Conservation (phyloP, 768 basidiomycete species). For the Phylloporus sp. region DNA sequence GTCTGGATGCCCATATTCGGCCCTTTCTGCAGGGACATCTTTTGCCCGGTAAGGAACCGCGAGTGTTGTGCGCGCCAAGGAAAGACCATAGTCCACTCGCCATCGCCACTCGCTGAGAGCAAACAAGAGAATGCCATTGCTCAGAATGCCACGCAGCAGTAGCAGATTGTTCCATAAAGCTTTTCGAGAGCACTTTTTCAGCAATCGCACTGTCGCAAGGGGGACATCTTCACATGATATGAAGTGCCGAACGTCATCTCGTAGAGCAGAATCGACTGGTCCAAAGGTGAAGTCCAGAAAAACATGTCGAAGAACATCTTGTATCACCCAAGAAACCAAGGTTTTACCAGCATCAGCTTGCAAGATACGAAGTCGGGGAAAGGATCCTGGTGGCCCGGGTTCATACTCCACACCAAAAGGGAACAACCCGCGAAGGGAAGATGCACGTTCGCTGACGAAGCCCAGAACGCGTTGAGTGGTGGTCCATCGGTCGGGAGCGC, state of each 20-base stretch:
- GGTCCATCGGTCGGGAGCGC: constrained; percentile 34
- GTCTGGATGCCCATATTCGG: constrained; percentile 29
- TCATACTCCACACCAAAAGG: constrained; percentile 18
- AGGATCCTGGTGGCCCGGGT: constrained; percentile 10
- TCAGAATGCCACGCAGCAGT: constrained; percentile 31
- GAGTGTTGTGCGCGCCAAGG: constrained; percentile 7
- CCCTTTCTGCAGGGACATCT: constrained; percentile 19
- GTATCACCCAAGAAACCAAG: constrained; percentile 11
- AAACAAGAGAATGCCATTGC: constrained; percentile 17
- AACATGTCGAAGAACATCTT: constrained; percentile 11
- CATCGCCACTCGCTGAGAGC: constrained; percentile 20
- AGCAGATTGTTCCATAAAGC: constrained; percentile 18
- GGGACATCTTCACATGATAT: constrained; percentile 14
- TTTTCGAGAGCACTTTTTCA: neutral
- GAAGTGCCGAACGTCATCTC: constrained; percentile 18
- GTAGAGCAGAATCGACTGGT: constrained; percentile 1
- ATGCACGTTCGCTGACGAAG: constrained; percentile 20
- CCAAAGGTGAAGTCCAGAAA: constrained; percentile 18
- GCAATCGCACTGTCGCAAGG: neutral
- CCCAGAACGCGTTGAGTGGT: constrained; percentile 30
- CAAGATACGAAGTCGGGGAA: constrained; percentile 25
- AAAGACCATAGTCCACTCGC: constrained; percentile 25
- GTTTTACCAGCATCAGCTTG: constrained; percentile 6
- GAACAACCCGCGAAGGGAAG: constrained; percentile 1
- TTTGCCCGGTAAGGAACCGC: constrained; percentile 29